Conservation (phyloP, 2,329 filamentous ascomycete genomes). For the Raffaelea ambrosiae region DNA sequence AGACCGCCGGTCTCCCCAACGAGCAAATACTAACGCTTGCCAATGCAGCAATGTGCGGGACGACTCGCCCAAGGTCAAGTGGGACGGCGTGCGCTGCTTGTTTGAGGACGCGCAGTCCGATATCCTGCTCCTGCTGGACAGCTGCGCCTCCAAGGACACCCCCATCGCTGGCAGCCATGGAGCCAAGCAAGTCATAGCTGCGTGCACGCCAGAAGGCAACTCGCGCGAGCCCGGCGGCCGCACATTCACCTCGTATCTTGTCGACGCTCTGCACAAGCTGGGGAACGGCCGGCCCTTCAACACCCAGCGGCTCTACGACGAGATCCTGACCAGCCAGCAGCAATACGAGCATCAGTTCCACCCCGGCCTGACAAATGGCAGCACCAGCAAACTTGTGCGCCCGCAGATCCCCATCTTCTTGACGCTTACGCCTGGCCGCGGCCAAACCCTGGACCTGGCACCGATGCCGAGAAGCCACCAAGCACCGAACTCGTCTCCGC, state of each 20-base stretch:
- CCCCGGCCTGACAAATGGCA: conserved; percentile 34
- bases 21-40: too few relatives aligned
- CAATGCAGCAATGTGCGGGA: conserved; percentile 46
- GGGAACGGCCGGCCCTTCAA: conserved; percentile 46
- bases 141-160: conserved; percentile 47
- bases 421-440: conserved; percentile 44
- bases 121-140: conserved; percentile 54
- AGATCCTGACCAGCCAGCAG: conserved; percentile 37
- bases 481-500: conserved; percentile 16
- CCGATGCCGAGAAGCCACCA: conserved; percentile 30
- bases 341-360: conserved; percentile 32
- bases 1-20: too few relatives aligned
- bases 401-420: conserved; percentile 42
- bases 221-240: conserved; percentile 34
- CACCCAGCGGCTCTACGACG: conserved; percentile 47
- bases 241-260: conserved; percentile 50
- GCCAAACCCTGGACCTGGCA: conserved; percentile 43
- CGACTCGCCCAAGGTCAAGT: conserved; percentile 53
- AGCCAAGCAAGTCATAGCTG: conserved; percentile 54
- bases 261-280: conserved; percentile 46
- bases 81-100: conserved; percentile 53
- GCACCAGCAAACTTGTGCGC: conserved; percentile 22
- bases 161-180: conserved; percentile 43
- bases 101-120: conserved; percentile 57
- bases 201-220: conserved; percentile 45